Evolutionary conservation across 2,329 filamentous ascomycete genomes (phyloP).

Genomic region (Bipolaris sorokiniana): DNA sequence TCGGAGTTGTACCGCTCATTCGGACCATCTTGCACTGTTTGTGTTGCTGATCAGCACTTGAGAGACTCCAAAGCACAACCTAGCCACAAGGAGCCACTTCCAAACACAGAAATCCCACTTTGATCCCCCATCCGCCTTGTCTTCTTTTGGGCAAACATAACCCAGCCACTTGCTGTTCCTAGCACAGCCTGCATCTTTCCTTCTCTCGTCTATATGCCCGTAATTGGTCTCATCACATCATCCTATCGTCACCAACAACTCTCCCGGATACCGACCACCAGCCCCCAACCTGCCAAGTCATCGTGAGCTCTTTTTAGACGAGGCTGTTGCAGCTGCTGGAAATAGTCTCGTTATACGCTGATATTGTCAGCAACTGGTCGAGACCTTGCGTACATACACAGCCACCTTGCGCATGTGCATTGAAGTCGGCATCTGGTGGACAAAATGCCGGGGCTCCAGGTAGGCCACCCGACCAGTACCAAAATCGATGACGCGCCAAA

Average conservation of each 20-base stretch:
- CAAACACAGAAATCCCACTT: not conserved
- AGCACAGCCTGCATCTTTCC: not conserved
- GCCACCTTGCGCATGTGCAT: not conserved
- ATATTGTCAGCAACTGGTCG: not conserved
- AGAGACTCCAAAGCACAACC: not conserved
- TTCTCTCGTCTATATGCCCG: not conserved
- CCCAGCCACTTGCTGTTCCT: not conserved
- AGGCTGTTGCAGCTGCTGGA: not conserved
- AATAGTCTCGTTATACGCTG: not conserved
- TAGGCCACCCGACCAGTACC: too few relatives aligned
- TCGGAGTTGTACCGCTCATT: not conserved
- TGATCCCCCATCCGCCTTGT: not conserved
- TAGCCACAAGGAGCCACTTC: not conserved
- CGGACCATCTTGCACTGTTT: not conserved
- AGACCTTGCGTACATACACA: not conserved
- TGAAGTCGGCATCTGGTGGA: too few relatives aligned
- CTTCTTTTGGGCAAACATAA: not conserved
- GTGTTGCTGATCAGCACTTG: not conserved
- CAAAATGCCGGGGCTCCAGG: too few relatives aligned
- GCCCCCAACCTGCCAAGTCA: not conserved
- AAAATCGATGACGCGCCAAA: too few relatives aligned
- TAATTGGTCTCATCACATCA: not conserved
- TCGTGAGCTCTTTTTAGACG: not conserved
- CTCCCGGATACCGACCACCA: not conserved
- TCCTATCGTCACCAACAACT: not conserved